phyloP scores from a whole-genome alignment of 345 rosid species.

The Nephelium lappaceum region DNA sequence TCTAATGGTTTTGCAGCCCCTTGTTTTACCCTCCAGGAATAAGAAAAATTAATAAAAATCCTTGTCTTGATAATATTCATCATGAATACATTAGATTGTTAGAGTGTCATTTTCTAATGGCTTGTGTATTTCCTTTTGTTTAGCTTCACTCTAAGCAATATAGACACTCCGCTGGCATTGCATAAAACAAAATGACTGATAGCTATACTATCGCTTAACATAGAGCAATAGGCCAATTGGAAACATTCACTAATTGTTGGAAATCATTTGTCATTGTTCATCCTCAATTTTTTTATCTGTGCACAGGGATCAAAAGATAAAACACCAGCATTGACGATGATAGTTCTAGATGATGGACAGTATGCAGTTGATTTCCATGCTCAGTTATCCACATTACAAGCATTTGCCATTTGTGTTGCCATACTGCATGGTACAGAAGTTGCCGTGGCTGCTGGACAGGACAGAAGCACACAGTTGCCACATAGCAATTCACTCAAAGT shows the following conservation, averaged over 20 bases:
- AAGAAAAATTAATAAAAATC: not conserved
- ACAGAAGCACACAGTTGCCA: slow-evolving; percentile 33
- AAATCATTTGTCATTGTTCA: slow-evolving; percentile 1
- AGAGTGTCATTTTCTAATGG: not conserved
- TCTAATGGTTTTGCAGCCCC: too few relatives aligned
- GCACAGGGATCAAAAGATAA: slow-evolving; percentile 71
- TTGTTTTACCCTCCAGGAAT: too few relatives aligned
- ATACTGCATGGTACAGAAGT: slow-evolving; percentile 58
- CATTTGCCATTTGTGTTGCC: slow-evolving; percentile 86
- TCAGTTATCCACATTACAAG: slow-evolving; percentile 80
- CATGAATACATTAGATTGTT: not conserved
- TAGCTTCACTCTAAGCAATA: too few relatives aligned
- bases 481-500: slow-evolving; percentile 59
- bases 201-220: not conserved
- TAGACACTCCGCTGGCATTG: not conserved
- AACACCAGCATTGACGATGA: slow-evolving; percentile 72
- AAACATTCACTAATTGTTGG: not conserved
- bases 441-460: slow-evolving; percentile 32
- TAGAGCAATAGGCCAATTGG: not conserved
- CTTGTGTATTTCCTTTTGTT: not conserved
- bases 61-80: not conserved
- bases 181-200: not conserved
- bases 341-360: slow-evolving; percentile 53
- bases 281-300: slow-evolving; percentile 5
- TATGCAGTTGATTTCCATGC: slow-evolving; percentile 92